A percentile compares a stretch with the other conserved stretches of the same genome.
These are phyloP conservation scores for Trichocomaceae sp. DNA, from an alignment of 2,329 filamentous ascomycete species.

Conservation along the genomic window DNA sequence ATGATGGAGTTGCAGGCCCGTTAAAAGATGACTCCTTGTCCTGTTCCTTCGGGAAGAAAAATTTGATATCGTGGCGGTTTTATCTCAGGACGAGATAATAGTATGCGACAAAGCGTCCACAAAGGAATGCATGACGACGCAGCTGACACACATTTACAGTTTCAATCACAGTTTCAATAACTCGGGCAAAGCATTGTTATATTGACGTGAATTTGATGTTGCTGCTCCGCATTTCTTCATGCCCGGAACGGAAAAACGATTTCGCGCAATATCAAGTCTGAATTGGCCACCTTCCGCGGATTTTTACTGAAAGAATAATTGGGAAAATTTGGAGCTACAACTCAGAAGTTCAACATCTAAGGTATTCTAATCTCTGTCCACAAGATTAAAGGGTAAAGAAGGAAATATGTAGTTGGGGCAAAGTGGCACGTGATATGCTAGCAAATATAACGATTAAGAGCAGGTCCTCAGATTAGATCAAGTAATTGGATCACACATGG, in stretches of 20 bases:
- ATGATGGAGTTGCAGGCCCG: conserved; percentile 18
- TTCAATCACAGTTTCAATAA: neutral
- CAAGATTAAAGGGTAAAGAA: no score
- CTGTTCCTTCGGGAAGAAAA: neutral
- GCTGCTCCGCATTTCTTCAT: neutral
- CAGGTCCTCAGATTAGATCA: conserved; percentile 54
- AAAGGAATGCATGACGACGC: conserved; percentile 3
- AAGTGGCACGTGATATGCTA: neutral
- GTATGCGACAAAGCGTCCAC: neutral
- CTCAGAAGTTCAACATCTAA: no score
- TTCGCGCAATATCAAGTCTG: neutral
- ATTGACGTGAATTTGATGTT: neutral
- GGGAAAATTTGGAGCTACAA: no score
- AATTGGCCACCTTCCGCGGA: neutral
- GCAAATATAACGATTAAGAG: neutral
- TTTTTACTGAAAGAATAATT: no score
- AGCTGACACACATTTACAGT: neutral
- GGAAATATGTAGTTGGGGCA: no score
- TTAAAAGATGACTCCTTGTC: neutral
- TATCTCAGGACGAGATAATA: neutral
- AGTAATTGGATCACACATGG: conserved; percentile 48
- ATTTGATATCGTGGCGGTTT: neutral
- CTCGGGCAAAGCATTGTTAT: neutral
- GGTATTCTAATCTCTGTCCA: no score
- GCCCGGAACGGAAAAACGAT: neutral